Base-by-base conservation (phyloP, 2,329 filamentous ascomycete species). In the Aureobasidium sp. region DNA sequence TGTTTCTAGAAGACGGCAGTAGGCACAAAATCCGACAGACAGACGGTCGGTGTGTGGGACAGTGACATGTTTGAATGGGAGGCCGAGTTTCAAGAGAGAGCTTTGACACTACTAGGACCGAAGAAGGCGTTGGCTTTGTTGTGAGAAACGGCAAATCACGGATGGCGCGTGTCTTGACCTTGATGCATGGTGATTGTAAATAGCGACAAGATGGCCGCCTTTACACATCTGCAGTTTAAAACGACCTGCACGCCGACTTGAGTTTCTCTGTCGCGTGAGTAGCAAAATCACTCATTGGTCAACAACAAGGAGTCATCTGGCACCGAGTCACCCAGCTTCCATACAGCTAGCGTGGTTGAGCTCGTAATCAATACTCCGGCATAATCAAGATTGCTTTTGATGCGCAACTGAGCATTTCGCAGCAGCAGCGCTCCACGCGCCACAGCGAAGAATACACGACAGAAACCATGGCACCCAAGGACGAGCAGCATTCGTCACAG, bases 61-160 rank as follows among this genome's bases (percentile, higher is more conserved):
- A 8, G 42, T 59, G 54, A 59, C 54, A 33, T 27, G 5, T 44
- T 22, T 22, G 19, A 29, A 33, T 59, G 44, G 44, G 54, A 59
- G 40, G 54, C 54, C 53, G 54, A 48, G 54, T 59, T 59, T 59
- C 54, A 59, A 27, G 29, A 31, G 8, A 39, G 29, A 35, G 54
- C 44, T 39, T 59, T 44, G 53, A 57, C 54, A 47, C 47, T 47
- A 58, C 53, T 45, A 58, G 54, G 42, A 58, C 54, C 54, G 31
- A 27, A 47, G 54, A 27, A 7, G 54, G 31, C 42, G 54, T 59
- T 59, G 54, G 54, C 29, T 59, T 48, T 57, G 53, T 57, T 57
- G 31, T 57, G 42, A 35, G 53, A 57, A 45, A 47, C 56, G 56
- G 56, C 17, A 48, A 59, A 59, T 59, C 57, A 60, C 45, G 57